Evolutionary conservation across 176 grass and related monocot genomes (phyloP).

Genomic region (Juncus effusus): DNA sequence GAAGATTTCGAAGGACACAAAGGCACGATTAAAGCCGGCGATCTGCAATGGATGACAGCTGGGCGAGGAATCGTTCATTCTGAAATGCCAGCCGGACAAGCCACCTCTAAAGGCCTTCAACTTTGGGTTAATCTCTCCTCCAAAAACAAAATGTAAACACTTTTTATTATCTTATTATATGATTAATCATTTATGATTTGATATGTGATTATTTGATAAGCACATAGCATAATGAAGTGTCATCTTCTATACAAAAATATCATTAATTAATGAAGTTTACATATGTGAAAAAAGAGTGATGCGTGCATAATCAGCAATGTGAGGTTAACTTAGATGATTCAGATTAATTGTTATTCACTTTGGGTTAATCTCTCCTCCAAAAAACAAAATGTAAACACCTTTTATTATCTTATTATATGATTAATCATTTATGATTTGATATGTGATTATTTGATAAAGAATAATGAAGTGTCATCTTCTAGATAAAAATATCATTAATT

Average conservation of each 20-base stretch:
- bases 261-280: background rate
- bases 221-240: background rate
- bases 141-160: slow-evolving; percentile 74
- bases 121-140: slow-evolving; percentile 98
- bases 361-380: slow-evolving; percentile 93
- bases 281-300: slow-evolving; percentile 1
- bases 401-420: no score
- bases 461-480: background rate
- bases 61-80: slow-evolving; percentile 94
- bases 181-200: no score
- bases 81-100: slow-evolving; percentile 76
- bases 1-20: slow-evolving; percentile 94
- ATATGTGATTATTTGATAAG: no score
- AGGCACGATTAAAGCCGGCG: slow-evolving; percentile 84
- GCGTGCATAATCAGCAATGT: slow-evolving; percentile 5
- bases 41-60: slow-evolving; percentile 98
- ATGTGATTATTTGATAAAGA: background rate
- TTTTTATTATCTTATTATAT: no score
- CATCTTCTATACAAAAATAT: background rate
- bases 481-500: no score
- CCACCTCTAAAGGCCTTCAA: slow-evolving; percentile 70
- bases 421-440: no score
- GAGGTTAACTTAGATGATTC: slow-evolving; percentile 11
- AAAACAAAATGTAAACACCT: slow-evolving; percentile 72
- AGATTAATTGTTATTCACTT: slow-evolving; percentile 27